Evolutionary conservation across 2,329 filamentous ascomycete species (phyloP).

Genomic region (Bipolaris victoriae): DNA sequence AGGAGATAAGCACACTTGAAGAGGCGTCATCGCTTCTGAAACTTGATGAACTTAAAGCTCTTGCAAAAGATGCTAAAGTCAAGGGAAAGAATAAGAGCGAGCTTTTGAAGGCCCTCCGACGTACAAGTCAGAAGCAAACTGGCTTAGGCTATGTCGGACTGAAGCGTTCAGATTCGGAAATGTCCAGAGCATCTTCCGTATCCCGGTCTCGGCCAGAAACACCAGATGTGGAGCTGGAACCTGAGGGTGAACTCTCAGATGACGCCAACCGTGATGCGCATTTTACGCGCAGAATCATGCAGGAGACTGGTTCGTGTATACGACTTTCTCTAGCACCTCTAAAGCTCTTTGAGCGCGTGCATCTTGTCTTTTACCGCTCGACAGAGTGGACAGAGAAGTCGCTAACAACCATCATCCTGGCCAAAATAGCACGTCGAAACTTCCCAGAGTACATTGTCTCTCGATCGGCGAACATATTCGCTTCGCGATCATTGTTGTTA

Average conservation of each 20-base stretch:
- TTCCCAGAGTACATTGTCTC: constrained; percentile 92
- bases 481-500: constrained; percentile 73
- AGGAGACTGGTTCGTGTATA: constrained; percentile 81
- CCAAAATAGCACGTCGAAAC: constrained; percentile 84
- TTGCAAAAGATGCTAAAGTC: constrained; percentile 86
- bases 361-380: constrained; percentile 94
- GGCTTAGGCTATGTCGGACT: constrained; percentile 74
- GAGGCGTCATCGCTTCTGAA: constrained; percentile 81
- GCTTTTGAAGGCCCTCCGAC: constrained; percentile 74
- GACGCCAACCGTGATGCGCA: constrained; percentile 71
- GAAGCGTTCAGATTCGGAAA: constrained; percentile 67
- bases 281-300: constrained; percentile 78
- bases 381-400: constrained; percentile 98
- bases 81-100: constrained; percentile 88
- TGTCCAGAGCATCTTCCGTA: constrained; percentile 58
- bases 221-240: constrained; percentile 45
- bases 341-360: constrained; percentile 89
- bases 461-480: constrained; percentile 86
- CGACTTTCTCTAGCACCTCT: constrained; percentile 74
- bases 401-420: constrained; percentile 89
- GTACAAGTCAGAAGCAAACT: constrained; percentile 74
- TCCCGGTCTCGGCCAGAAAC: constrained; percentile 40
- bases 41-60: constrained; percentile 83
- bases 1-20: constrained; percentile 76
- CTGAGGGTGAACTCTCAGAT: constrained; percentile 42